Evolutionary conservation across 768 basidiomycete species (phyloP).

Genomic region (Russula sp.): DNA sequence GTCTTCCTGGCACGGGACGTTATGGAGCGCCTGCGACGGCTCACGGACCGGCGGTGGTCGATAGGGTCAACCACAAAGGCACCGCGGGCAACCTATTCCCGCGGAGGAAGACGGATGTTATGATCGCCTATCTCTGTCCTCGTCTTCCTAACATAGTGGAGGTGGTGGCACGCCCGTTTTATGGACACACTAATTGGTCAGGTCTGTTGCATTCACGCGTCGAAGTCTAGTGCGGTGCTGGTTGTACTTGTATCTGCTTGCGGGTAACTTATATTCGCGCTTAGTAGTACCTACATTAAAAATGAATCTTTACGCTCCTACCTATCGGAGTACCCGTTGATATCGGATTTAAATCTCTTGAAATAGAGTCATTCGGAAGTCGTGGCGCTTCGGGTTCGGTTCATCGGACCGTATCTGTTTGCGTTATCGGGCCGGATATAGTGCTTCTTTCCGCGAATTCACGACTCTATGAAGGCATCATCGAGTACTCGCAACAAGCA

Average conservation of each 20-base stretch:
- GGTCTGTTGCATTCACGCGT: background rate
- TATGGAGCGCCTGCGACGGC: slow-evolving; percentile 31
- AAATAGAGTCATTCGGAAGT: background rate
- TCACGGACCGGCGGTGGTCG: slow-evolving; percentile 24
- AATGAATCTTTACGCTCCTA: background rate
- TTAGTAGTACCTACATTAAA: background rate
- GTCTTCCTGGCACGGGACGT: slow-evolving; percentile 34
- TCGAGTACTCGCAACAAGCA: too few species aligned
- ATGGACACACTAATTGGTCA: background rate
- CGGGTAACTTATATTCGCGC: slow-evolving; percentile 6
- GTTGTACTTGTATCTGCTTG: slow-evolving; percentile 11
- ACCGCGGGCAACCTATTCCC: background rate
- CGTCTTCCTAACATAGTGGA: background rate
- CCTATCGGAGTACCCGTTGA: background rate
- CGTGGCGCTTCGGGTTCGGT: too few species aligned
- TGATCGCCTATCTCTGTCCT: background rate
- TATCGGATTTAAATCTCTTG: background rate
- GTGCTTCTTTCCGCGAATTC: too few species aligned
- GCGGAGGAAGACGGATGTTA: slow-evolving; percentile 7
- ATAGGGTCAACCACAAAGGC: background rate
- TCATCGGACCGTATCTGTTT: too few species aligned
- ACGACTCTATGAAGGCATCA: too few species aligned
- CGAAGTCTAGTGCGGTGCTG: background rate
- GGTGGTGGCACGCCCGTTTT: background rate
- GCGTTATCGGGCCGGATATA: too few species aligned